These are phyloP conservation scores for Gracilaria caudata DNA, from an alignment of 23 red algal species.

Conservation along the genomic window DNA sequence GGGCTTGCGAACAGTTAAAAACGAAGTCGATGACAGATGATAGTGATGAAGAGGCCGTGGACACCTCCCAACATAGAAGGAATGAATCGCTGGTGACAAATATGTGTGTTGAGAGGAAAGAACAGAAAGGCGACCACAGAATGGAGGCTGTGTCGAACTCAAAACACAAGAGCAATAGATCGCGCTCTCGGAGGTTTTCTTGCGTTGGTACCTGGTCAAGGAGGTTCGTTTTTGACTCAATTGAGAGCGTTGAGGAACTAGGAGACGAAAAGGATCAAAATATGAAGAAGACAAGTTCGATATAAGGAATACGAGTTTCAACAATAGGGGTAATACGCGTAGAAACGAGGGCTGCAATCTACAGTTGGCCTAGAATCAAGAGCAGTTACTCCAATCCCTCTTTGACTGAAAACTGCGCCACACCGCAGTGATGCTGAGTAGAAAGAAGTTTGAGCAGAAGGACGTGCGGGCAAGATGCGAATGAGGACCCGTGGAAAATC, in stretches of 20 bases:
- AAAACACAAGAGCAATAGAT: not conserved
- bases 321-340: not conserved
- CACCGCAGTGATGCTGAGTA: too few relatives aligned
- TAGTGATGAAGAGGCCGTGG: not conserved
- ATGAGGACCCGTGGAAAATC: too few relatives aligned
- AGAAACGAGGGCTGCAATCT: not conserved
- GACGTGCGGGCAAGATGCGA: too few relatives aligned
- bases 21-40: not conserved
- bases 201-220: not conserved
- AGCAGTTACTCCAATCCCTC: too few relatives aligned
- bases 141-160: not conserved
- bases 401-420: not conserved
- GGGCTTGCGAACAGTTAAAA: conserved; percentile 3
- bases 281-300: not conserved
- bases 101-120: not conserved
- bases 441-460: too few relatives aligned
- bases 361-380: too few relatives aligned
- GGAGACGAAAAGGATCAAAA: not conserved
- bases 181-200: not conserved
- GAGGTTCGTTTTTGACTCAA: not conserved
- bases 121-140: not conserved
- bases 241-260: not conserved
- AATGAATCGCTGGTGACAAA: not conserved
- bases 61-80: not conserved
- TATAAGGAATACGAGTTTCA: not conserved